Evolutionary conservation across 2,329 filamentous ascomycete species (phyloP), one percentile per base, ranked within the genome.

Genomic region (Neonectria punicea): DNA sequence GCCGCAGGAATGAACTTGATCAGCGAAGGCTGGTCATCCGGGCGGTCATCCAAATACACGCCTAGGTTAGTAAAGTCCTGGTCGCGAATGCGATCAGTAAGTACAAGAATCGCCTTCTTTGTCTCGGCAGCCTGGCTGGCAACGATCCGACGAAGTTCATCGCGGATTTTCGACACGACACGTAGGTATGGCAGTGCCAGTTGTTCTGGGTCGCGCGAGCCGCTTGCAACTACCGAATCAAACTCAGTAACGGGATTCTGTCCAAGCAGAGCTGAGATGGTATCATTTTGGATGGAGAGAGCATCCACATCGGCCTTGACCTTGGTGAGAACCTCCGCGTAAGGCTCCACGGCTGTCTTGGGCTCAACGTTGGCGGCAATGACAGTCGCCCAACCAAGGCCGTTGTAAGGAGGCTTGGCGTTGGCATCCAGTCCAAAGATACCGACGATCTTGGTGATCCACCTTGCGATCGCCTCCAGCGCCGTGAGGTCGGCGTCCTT

Each of bases 21-120:
- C 34, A 97, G 85, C 0, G 93, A 93, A 0, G 88, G 90, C 75
- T 85, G 85, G 59, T 82, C 83, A 51, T 86, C 87, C n/a, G 82
- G 82, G 54, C 93, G 88, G 74, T 98, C 94, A 75, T 98, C 94
- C 1, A 98, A 89, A 75, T 97, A 97, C 63, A 98, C 91, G 41
- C 91, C 93, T 0, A 97, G 82, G 63, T 94, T 90, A 73, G 92
- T 94, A 11, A 98, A 87, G 61, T 94, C 89, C 10, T 89, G 85
- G 77, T 98, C 93, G 57, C 94, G 92, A 47, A 98, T 88, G 18
- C 87, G 85, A 76, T 97, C 95, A 70, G 92, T 96, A 51, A 97
- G 86, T 0, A 84, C 80, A 1, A 98, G 87, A 41, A 96, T 89
- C 4, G 91, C 87, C 75, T 93, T 93, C 65, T 91, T 89, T 1